Percentiles rank a stretch among this genome's conserved stretches.
Conservation (phyloP, 108 stramenopile genomes). For the Aurantiochytrium sp. region DNA sequence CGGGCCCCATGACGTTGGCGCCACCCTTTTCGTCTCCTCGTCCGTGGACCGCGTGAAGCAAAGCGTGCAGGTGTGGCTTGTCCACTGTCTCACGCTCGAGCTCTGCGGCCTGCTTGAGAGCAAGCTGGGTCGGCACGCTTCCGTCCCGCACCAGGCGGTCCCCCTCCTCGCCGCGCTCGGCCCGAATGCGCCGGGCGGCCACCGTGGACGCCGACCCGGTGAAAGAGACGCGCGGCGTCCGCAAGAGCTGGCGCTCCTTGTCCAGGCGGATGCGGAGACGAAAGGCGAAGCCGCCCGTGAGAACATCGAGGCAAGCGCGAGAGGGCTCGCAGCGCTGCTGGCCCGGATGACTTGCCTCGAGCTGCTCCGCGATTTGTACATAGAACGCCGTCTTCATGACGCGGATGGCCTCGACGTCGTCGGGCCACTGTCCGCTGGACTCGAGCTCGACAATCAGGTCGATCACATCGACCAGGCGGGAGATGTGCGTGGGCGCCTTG, state of each 20-base stretch:
- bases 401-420: not conserved
- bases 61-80: not conserved
- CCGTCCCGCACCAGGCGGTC: not conserved
- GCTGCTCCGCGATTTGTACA: conserved; percentile 24
- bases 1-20: not conserved
- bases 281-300: not conserved
- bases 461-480: conserved; percentile 11
- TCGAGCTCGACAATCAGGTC: not conserved
- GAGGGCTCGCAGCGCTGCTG: not conserved
- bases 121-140: not conserved
- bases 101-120: not conserved
- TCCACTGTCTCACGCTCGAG: not conserved
- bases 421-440: conserved; percentile 21
- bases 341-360: conserved; percentile 9
- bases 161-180: not conserved
- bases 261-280: not conserved
- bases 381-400: conserved; percentile 28
- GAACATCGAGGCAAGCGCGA: not conserved
- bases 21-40: not conserved
- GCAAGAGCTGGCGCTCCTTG: not conserved
- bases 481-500: not conserved
- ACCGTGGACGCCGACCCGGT: not conserved
- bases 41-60: not conserved
- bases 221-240: not conserved
- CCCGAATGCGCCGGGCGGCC: not conserved